Evolutionary conservation across 148 eudicot genomes (phyloP).

Genomic region (Camellia lanceoleosa): DNA sequence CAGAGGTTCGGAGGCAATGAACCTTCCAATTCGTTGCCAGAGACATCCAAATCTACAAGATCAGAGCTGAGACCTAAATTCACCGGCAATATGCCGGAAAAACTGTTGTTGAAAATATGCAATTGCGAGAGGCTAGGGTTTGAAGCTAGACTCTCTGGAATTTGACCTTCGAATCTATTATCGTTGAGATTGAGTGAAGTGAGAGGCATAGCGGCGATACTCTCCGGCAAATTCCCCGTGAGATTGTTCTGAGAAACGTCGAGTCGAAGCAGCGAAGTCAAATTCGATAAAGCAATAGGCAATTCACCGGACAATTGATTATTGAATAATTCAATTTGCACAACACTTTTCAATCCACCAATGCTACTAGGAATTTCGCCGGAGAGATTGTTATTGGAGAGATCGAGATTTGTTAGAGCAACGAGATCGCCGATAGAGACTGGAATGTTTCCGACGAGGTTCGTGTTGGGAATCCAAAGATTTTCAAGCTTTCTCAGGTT

Average conservation of each 20-base stretch:
- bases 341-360: conserved; percentile 26
- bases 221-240: conserved; percentile 38
- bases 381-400: conserved; percentile 39
- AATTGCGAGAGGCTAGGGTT: conserved; percentile 27
- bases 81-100: conserved; percentile 53
- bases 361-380: conserved; percentile 52
- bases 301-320: conserved; percentile 56
- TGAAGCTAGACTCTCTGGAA: conserved; percentile 30
- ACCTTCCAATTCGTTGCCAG: conserved; percentile 54
- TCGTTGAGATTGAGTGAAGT: conserved; percentile 29
- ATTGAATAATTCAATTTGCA: conserved; percentile 36
- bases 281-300: conserved; percentile 44
- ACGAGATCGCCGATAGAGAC: conserved; percentile 42
- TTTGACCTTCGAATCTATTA: conserved; percentile 31
- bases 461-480: conserved; percentile 24
- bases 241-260: conserved; percentile 66
- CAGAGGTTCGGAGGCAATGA: conserved; percentile 54
- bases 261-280: conserved; percentile 30
- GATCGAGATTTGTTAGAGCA: conserved; percentile 37
- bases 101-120: conserved; percentile 54
- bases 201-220: conserved; percentile 27
- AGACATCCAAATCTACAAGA: conserved; percentile 46
- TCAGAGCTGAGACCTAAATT: conserved; percentile 42
- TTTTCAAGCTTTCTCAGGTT: conserved; percentile 41
- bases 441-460: conserved; percentile 57